These are phyloP conservation scores for Citrus cavaleriei DNA, from an alignment of 345 rosid genomes.

Conservation along the genomic window DNA sequence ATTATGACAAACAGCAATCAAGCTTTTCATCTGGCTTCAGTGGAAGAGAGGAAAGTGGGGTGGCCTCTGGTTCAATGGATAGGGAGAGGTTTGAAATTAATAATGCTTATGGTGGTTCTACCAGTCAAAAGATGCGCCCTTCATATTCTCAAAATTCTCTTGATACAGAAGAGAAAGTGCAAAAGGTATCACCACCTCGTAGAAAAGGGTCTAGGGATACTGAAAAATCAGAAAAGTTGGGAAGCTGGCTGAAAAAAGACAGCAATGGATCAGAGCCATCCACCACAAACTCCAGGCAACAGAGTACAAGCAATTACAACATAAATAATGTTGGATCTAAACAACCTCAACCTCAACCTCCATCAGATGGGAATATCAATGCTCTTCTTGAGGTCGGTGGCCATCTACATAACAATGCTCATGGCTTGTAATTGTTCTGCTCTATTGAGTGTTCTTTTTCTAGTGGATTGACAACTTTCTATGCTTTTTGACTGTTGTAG, in stretches of 20 bases:
- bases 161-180: constrained; percentile 75
- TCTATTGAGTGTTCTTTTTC: neutral
- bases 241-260: constrained; percentile 54
- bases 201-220: constrained; percentile 65
- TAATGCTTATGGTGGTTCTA: constrained; percentile 44
- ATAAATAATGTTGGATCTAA: constrained; percentile 40
- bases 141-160: constrained; percentile 46
- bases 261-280: constrained; percentile 43
- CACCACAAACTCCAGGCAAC: constrained; percentile 41
- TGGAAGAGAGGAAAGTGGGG: constrained; percentile 54
- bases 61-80: constrained; percentile 46
- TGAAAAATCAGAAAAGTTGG: constrained; percentile 63
- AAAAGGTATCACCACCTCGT: constrained; percentile 76
- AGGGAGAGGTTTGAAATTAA: constrained; percentile 51
- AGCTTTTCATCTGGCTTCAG: constrained; percentile 39
- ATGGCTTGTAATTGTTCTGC: neutral
- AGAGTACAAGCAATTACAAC: constrained; percentile 30
- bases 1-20: constrained; percentile 47
- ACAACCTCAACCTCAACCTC: constrained; percentile 51
- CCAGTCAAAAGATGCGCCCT: constrained; percentile 45
- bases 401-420: neutral
- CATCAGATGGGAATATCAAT: constrained; percentile 63
- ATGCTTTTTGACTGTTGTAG: constrained; percentile 29
- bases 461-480: neutral
- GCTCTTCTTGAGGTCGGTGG: constrained; percentile 81